phyloP scores from a whole-genome alignment of 805 yeast species.

The Naumovozyma dairenensis region DNA sequence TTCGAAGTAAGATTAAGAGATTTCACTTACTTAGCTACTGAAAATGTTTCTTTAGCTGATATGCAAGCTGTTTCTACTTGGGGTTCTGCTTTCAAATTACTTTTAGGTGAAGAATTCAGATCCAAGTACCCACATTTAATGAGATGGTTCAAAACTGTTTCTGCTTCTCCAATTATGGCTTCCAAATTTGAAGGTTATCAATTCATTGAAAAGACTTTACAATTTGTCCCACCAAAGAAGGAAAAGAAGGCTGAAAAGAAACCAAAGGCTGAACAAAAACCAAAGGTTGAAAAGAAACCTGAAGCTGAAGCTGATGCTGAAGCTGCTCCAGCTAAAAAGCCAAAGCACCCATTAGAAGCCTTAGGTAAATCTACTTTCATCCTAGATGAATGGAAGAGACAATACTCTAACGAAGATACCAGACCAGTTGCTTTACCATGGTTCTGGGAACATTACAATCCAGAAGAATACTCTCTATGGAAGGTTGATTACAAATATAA shows the following conservation, averaged over 20 bases:
- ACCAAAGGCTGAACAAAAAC: slow-evolving; percentile 21
- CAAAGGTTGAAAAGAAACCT: slow-evolving; percentile 34
- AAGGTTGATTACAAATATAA: slow-evolving; percentile 94
- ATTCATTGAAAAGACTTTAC: slow-evolving; percentile 50
- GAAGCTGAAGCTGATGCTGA: slow-evolving; percentile 25
- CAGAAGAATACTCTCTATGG: slow-evolving; percentile 90
- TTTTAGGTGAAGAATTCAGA: slow-evolving; percentile 61
- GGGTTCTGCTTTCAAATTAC: slow-evolving; percentile 31
- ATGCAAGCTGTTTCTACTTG: slow-evolving; percentile 14
- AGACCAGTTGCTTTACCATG: slow-evolving; percentile 90
- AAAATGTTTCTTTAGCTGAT: slow-evolving; percentile 40
- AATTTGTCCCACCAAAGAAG: slow-evolving; percentile 65
- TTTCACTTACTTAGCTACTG: slow-evolving; percentile 68
- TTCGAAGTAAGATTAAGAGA: slow-evolving; percentile 51
- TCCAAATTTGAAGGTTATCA: slow-evolving; percentile 41
- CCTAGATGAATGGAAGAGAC: slow-evolving; percentile 92
- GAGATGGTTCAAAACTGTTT: slow-evolving; percentile 65
- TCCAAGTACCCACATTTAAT: slow-evolving; percentile 48
- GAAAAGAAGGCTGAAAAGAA: slow-evolving; percentile 37
- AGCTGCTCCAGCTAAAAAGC: slow-evolving; percentile 42
- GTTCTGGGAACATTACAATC: slow-evolving; percentile 95
- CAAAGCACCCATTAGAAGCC: slow-evolving; percentile 84
- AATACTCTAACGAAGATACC: slow-evolving; percentile 95
- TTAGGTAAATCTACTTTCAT: slow-evolving; percentile 63
- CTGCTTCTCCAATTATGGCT: slow-evolving; percentile 38